These are phyloP conservation scores for Trichoderma virens DNA, from an alignment of 495 filamentous ascomycete genomes.

Conservation along the genomic window DNA sequence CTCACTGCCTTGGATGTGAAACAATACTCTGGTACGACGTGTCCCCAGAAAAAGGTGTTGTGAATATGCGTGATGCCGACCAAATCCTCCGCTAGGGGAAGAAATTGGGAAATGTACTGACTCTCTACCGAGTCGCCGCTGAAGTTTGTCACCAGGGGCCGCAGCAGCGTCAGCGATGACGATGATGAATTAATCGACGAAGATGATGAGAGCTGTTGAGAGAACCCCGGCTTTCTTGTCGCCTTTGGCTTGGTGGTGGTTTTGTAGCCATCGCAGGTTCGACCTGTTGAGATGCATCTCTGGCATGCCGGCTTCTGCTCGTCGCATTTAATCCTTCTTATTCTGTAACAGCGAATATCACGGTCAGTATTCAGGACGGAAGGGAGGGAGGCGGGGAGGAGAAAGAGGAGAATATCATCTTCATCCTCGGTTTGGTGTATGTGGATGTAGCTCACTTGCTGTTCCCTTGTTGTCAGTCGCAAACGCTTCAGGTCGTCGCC, in stretches of 20 bases:
- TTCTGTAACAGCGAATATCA: background rate
- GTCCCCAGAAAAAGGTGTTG: constrained; percentile 1
- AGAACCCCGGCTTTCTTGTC: background rate
- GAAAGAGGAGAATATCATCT: background rate
- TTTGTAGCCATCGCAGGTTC: constrained; percentile 38
- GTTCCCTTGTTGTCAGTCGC: background rate
- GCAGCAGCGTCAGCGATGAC: background rate
- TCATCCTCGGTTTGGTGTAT: background rate
- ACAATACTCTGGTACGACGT: background rate
- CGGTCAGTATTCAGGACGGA: background rate
- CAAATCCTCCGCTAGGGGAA: background rate
- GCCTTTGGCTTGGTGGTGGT: background rate
- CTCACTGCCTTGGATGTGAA: background rate
- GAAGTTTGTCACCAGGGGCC: background rate
- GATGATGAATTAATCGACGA: background rate
- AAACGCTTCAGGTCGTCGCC: background rate
- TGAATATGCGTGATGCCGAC: constrained; percentile 2
- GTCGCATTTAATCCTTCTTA: constrained; percentile 30
- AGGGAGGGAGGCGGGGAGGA: too few species aligned
- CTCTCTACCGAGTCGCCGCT: background rate
- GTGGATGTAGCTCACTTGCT: constrained; percentile 2
- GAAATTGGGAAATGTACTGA: background rate
- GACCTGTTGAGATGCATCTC: constrained; percentile 32
- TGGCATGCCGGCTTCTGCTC: constrained; percentile 39
- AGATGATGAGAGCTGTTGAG: background rate